These are phyloP conservation scores for Cladophialophora yegresii DNA, from an alignment of 2,329 filamentous ascomycete genomes.

Conservation along the genomic window DNA sequence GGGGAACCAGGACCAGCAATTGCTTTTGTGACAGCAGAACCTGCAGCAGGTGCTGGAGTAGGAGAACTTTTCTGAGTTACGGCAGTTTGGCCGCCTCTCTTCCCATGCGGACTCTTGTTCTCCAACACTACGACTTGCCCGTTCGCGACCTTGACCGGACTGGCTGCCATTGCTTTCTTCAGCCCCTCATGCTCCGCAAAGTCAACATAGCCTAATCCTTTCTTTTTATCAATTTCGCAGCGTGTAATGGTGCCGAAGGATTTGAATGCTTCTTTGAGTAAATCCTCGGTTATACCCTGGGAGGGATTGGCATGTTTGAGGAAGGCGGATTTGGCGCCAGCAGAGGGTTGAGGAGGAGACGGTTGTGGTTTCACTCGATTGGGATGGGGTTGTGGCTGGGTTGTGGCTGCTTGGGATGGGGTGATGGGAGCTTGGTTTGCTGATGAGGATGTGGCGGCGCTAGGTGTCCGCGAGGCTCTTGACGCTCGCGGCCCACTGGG, in stretches of 20 bases:
- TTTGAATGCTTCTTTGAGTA: conserved; percentile 73
- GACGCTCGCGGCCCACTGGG: conserved; percentile 35
- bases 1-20: background rate
- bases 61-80: background rate
- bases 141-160: conserved; percentile 78
- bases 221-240: conserved; percentile 91
- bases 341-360: conserved; percentile 40
- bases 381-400: conserved; percentile 10
- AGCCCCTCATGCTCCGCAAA: conserved; percentile 74
- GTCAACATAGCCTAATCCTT: conserved; percentile 91
- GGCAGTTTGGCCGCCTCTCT: conserved; percentile 18
- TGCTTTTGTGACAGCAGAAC: conserved; percentile 14
- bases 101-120: conserved; percentile 55
- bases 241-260: conserved; percentile 72
- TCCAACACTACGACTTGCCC: conserved; percentile 86
- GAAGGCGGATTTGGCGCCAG: conserved; percentile 67
- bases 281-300: conserved; percentile 82
- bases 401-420: conserved; percentile 10
- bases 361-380: conserved; percentile 28
- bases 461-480: conserved; percentile 28
- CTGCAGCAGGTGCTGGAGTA: background rate
- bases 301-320: conserved; percentile 83
- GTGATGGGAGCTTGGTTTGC: conserved; percentile 16
- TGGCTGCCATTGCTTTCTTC: conserved; percentile 76
- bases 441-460: conserved; percentile 19